These are phyloP conservation scores for Verbena officinalis DNA, from an alignment of 257 asterid species.

Conservation along the genomic window DNA sequence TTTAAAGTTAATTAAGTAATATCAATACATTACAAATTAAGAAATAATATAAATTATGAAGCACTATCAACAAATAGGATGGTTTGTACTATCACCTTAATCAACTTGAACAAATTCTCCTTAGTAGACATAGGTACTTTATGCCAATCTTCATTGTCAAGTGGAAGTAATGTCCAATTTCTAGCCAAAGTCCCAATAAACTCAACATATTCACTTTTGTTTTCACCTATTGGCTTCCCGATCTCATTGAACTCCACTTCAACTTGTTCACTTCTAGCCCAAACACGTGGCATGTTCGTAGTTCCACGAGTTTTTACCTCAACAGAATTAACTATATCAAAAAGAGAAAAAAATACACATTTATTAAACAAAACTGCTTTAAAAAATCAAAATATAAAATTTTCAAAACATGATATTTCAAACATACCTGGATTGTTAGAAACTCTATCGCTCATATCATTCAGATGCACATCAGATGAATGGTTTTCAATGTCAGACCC, in stretches of 20 bases:
- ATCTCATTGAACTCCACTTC: background rate
- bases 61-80: too few relatives aligned
- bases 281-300: background rate
- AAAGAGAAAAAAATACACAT: background rate
- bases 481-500: background rate
- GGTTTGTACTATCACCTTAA: slow-evolving; percentile 6
- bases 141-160: background rate
- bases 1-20: too few relatives aligned
- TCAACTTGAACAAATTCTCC: background rate
- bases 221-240: slow-evolving; percentile 7
- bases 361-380: background rate
- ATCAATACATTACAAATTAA: too few relatives aligned
- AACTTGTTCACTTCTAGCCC: background rate
- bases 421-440: background rate
- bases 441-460: background rate
- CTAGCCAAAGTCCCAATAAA: background rate
- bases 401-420: background rate
- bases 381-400: background rate
- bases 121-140: background rate
- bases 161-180: slow-evolving; percentile 1
- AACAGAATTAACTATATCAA: background rate
- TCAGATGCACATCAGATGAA: background rate
- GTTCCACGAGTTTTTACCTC: background rate
- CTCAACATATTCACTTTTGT: slow-evolving; percentile 18
- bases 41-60: background rate